phyloP scores from a whole-genome alignment of 192 early-diverging fungal species.

The Umbelopsis sp. region DNA sequence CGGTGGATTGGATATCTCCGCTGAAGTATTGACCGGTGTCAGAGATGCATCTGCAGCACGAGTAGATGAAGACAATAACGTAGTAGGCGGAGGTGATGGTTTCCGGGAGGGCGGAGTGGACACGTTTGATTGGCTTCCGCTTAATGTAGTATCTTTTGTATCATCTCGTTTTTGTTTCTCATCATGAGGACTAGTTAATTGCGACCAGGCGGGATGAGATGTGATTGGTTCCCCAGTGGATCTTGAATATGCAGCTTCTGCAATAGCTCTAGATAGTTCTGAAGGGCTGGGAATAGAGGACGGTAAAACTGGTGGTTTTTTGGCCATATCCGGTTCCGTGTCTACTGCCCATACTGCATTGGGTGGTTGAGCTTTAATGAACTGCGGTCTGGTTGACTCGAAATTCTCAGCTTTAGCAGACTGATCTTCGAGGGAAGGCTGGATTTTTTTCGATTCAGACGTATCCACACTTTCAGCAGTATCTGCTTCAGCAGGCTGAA shows the following conservation, averaged over 20 bases:
- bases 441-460: no score
- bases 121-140: neutral
- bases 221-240: constrained; percentile 12
- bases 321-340: constrained; percentile 4
- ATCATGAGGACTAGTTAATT: neutral
- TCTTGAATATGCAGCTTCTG: constrained; percentile 8
- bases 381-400: neutral
- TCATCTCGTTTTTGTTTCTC: no score
- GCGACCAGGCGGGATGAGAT: neutral
- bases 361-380: constrained; percentile 8
- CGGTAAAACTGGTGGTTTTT: constrained; percentile 16
- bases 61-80: constrained; percentile 5
- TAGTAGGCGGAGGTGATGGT: neutral
- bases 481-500: neutral
- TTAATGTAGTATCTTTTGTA: neutral
- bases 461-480: neutral
- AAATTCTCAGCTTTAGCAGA: neutral
- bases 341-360: constrained; percentile 9
- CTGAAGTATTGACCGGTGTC: constrained; percentile 23
- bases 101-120: neutral
- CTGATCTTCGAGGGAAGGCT: neutral
- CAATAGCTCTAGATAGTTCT: constrained; percentile 14
- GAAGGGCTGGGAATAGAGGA: constrained; percentile 2
- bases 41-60: constrained; percentile 7
- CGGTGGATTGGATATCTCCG: constrained; percentile 22